Conservation (phyloP, 2,329 filamentous ascomycete species). For the Trichocomaceae sp. region DNA sequence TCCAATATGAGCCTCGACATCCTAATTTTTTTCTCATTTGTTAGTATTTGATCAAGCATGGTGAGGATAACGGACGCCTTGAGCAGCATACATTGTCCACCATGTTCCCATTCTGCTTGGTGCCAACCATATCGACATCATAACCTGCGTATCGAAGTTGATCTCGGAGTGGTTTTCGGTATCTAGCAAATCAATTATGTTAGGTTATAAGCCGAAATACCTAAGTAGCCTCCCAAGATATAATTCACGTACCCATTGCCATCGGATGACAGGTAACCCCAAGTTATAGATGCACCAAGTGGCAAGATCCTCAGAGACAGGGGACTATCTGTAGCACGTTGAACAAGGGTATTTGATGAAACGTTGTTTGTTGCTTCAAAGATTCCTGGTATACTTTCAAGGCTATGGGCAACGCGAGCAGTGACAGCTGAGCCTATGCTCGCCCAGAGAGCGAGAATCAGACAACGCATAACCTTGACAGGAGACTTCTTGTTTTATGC, state of each 20-base stretch:
- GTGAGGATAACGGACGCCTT: not conserved
- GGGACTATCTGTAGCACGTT: not conserved
- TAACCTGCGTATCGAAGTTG: constrained; percentile 25
- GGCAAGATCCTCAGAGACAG: constrained; percentile 23
- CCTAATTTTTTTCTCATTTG: not conserved
- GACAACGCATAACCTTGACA: too few relatives aligned
- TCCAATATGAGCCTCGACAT: not conserved
- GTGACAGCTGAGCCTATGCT: too few relatives aligned
- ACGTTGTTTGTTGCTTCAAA: not conserved
- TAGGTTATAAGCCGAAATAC: not conserved
- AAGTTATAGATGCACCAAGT: constrained; percentile 35
- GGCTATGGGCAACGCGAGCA: too few relatives aligned
- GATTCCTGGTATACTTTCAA: too few relatives aligned
- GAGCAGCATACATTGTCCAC: not conserved
- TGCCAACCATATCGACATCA: constrained; percentile 26
- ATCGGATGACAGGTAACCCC: constrained; percentile 25
- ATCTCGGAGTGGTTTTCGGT: constrained; percentile 32
- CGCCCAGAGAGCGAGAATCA: too few relatives aligned
- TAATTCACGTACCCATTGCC: constrained; percentile 26
- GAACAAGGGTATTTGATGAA: not conserved
- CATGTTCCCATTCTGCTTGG: constrained; percentile 20
- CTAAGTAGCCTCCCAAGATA: not conserved
- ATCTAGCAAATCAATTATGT: constrained; percentile 14
- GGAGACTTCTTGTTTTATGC: too few relatives aligned
- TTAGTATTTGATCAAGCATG: not conserved